A percentile compares a stretch with the other conserved stretches of the same genome.
These are phyloP conservation scores for Leccinum boreale DNA, from an alignment of 768 basidiomycete species.

Conservation along the genomic window DNA sequence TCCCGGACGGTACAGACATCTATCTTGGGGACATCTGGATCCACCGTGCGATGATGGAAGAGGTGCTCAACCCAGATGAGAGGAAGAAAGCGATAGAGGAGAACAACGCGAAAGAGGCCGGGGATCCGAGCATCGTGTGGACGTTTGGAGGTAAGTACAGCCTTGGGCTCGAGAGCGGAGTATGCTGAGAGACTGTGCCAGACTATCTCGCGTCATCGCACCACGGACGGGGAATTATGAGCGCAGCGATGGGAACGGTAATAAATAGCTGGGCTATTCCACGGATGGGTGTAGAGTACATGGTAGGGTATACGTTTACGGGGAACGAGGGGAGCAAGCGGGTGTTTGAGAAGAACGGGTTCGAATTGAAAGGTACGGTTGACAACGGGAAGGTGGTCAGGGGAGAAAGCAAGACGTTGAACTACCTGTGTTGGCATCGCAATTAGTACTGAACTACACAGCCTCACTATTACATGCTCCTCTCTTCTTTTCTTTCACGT, in stretches of 20 bases:
- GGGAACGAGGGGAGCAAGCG: conserved; percentile 60
- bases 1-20: conserved; percentile 50
- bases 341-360: conserved; percentile 69
- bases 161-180: not conserved
- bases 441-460: conserved; percentile 6
- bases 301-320: conserved; percentile 43
- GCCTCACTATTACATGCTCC: conserved; percentile 8
- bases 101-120: conserved; percentile 41
- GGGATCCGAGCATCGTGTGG: conserved; percentile 60
- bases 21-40: conserved; percentile 44
- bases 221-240: conserved; percentile 73
- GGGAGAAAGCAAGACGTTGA: conserved; percentile 36
- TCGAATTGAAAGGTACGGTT: conserved; percentile 38
- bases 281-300: conserved; percentile 52
- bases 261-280: conserved; percentile 61
- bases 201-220: conserved; percentile 60
- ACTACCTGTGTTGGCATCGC: conserved; percentile 35
- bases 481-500: not conserved
- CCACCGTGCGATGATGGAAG: conserved; percentile 24
- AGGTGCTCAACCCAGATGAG: conserved; percentile 36
- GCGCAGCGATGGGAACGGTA: conserved; percentile 53
- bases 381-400: conserved; percentile 37
- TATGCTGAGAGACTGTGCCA: conserved; percentile 22
- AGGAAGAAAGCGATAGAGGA: conserved; percentile 33
- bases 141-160: conserved; percentile 51